These are phyloP conservation scores for Phytophthora foliorum DNA, from an alignment of 352 stramenopile genomes.

Conservation along the genomic window DNA sequence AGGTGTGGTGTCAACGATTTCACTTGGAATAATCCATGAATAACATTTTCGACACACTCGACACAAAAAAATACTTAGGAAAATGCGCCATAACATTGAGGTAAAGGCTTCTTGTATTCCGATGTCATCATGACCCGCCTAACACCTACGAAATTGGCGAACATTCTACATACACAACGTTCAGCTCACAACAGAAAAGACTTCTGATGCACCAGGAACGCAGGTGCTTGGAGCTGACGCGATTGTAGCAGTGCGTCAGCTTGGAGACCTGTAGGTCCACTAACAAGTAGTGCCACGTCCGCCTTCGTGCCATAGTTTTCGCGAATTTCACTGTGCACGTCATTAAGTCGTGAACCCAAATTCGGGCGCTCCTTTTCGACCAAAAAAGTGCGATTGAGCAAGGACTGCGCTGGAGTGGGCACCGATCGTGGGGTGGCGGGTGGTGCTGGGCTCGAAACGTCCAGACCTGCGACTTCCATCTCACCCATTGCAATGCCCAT, in stretches of 20 bases:
- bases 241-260: conserved; percentile 38
- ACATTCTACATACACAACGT: background rate
- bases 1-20: too few relatives aligned
- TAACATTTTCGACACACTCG: too few relatives aligned
- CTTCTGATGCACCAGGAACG: conserved; percentile 55
- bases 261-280: conserved; percentile 54
- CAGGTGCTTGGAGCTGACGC: conserved; percentile 40
- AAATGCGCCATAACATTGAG: too few relatives aligned
- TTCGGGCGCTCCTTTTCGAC: conserved; percentile 56
- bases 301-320: conserved; percentile 59
- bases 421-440: conserved; percentile 50
- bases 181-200: conserved; percentile 55
- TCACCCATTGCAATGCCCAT: conserved; percentile 49
- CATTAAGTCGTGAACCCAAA: conserved; percentile 36
- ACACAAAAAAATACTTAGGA: too few relatives aligned
- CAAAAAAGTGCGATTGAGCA: conserved; percentile 45
- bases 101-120: too few relatives aligned
- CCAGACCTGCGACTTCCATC: conserved; percentile 46
- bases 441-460: conserved; percentile 42
- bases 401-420: conserved; percentile 36
- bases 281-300: conserved; percentile 54
- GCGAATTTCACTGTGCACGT: conserved; percentile 57
- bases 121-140: too few relatives aligned
- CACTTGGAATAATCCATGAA: too few relatives aligned
- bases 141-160: conserved; percentile 1